phyloP scores from a whole-genome alignment of 805 yeast species.

The Cyberlindnera lachancei region DNA sequence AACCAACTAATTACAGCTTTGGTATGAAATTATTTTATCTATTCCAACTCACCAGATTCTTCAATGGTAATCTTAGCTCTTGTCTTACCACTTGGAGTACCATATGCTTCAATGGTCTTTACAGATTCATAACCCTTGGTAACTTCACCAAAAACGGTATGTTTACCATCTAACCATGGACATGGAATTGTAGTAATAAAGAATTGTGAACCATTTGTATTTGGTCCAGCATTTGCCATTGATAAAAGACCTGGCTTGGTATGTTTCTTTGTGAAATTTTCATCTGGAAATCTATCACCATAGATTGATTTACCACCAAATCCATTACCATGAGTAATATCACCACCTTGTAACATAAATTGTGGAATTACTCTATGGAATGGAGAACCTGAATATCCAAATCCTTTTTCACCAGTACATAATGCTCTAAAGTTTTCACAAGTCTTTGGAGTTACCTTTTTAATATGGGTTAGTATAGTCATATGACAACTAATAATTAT shows the following conservation, averaged over 20 bases:
- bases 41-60: conserved; percentile 44
- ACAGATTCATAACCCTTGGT: conserved; percentile 55
- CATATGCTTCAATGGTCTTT: conserved; percentile 54
- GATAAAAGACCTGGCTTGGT: conserved; percentile 75
- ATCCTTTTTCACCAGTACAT: conserved; percentile 71
- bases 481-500: neutral
- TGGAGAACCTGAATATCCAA: conserved; percentile 74
- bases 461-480: conserved; percentile 2
- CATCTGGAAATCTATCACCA: conserved; percentile 54
- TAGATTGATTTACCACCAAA: conserved; percentile 89
- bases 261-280: conserved; percentile 67
- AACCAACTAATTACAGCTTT: too few relatives aligned
- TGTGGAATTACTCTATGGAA: conserved; percentile 94
- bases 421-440: conserved; percentile 76
- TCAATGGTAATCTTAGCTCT: conserved; percentile 56
- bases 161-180: conserved; percentile 75
- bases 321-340: conserved; percentile 80
- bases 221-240: conserved; percentile 92
- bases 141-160: conserved; percentile 75
- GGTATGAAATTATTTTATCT: too few relatives aligned
- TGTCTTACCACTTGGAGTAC: conserved; percentile 63
- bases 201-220: conserved; percentile 89
- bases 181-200: conserved; percentile 76
- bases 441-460: conserved; percentile 57
- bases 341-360: conserved; percentile 97